Conservation (phyloP, 768 basidiomycete genomes). For the Russula earlei region DNA sequence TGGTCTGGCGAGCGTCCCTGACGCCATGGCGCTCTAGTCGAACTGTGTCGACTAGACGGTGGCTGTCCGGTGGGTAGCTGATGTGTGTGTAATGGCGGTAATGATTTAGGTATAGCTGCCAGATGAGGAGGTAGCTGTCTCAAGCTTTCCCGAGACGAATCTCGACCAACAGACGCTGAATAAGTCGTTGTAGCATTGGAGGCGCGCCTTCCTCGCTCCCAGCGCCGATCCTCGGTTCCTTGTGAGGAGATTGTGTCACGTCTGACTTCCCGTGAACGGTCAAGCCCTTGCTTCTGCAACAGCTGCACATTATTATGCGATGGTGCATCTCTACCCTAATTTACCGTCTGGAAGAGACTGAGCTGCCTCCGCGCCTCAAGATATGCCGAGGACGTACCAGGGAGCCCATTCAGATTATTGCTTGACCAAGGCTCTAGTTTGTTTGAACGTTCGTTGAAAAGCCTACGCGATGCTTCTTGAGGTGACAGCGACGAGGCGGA, state of each 20-base stretch:
- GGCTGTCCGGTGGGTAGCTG: constrained; percentile 2
- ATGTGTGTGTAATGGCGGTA: constrained; percentile 12
- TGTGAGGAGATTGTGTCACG: constrained; percentile 20
- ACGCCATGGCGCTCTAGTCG: constrained; percentile 17
- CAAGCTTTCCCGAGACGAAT: constrained; percentile 17
- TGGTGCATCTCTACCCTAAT: constrained; percentile 36
- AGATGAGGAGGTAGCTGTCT: constrained; percentile 19
- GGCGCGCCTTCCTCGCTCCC: constrained; percentile 16
- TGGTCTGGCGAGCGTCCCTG: constrained; percentile 13
- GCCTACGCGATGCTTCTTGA: constrained; percentile 52
- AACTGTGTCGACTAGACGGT: constrained; percentile 9
- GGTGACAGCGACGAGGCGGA: constrained; percentile 38
- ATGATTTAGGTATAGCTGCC: constrained; percentile 1
- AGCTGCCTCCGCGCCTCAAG: constrained; percentile 25
- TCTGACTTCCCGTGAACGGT: constrained; percentile 19
- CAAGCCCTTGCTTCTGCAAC: constrained; percentile 43
- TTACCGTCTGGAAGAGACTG: constrained; percentile 33
- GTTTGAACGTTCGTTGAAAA: constrained; percentile 96
- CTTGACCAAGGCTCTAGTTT: constrained; percentile 74
- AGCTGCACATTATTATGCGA: constrained; percentile 44
- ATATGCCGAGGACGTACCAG: constrained; percentile 20
- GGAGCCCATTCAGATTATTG: constrained; percentile 34
- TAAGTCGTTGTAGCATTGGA: constrained; percentile 15
- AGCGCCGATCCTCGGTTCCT: constrained; percentile 13
- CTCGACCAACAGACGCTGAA: constrained; percentile 14